phyloP scores from a whole-genome alignment of 768 basidiomycete genomes.

The Holtermanniella nyarrowii region DNA sequence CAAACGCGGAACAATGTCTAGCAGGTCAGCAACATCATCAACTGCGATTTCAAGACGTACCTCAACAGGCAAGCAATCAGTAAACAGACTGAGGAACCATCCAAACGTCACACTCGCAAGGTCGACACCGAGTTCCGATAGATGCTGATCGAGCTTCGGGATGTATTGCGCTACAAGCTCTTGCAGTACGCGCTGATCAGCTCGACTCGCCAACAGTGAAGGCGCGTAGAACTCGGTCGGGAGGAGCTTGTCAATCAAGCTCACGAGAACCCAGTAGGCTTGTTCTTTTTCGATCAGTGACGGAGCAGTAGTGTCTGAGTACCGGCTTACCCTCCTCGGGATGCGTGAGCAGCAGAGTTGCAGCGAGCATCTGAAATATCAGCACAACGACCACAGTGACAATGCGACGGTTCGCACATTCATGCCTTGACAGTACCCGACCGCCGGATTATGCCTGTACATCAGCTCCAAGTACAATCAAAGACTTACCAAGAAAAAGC shows the following conservation, averaged over 20 bases:
- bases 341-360: constrained; percentile 81
- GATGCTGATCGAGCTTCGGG: constrained; percentile 65
- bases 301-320: neutral
- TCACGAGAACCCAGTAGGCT: constrained; percentile 87
- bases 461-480: neutral
- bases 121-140: constrained; percentile 73
- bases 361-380: constrained; percentile 79
- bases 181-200: constrained; percentile 79
- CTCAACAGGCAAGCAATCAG: constrained; percentile 90
- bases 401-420: constrained; percentile 14
- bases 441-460: constrained; percentile 70
- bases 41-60: constrained; percentile 42
- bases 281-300: constrained; percentile 52
- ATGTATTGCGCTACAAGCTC: constrained; percentile 72
- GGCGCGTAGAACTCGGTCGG: constrained; percentile 92
- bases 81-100: constrained; percentile 95
- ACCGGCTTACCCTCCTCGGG: constrained; percentile 56
- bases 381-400: neutral
- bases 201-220: constrained; percentile 78
- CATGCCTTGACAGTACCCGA: constrained; percentile 56
- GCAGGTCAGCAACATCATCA: neutral
- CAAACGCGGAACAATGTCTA: constrained; percentile 90
- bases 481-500: constrained; percentile 77
- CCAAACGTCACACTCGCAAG: constrained; percentile 93
- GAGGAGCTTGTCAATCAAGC: constrained; percentile 76